Percentiles rank a stretch among this genome's conserved stretches.
Conservation (phyloP, 148 eudicot genomes). For the Amaranthus hypochondriacus region DNA sequence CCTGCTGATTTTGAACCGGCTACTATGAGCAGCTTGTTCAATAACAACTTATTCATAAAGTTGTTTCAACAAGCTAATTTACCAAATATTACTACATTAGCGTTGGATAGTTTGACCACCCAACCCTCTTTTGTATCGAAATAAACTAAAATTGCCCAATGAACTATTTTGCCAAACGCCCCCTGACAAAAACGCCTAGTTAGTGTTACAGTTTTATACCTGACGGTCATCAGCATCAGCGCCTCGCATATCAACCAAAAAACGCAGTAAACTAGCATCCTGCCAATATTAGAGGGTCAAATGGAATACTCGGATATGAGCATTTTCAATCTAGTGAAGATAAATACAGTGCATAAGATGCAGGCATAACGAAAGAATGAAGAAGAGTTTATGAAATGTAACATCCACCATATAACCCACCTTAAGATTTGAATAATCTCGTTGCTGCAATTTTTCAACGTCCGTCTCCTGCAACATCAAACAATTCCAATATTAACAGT, state of each 20-base stretch:
- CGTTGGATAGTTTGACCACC: neutral
- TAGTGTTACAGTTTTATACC: conserved; percentile 37
- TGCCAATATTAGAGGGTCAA: conserved; percentile 38
- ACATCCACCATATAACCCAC: conserved; percentile 29
- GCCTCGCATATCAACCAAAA: conserved; percentile 96
- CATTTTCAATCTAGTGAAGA: neutral
- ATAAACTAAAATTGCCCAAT: too few relatives aligned
- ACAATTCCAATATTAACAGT: conserved; percentile 19
- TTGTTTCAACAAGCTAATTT: too few relatives aligned
- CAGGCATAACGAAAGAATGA: neutral
- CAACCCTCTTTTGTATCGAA: too few relatives aligned
- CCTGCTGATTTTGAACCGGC: too few relatives aligned
- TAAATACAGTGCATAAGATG: neutral
- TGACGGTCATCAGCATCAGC: conserved; percentile 97
- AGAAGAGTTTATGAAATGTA: conserved; percentile 8
- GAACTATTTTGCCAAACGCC: too few relatives aligned
- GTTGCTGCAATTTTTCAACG: conserved; percentile 91
- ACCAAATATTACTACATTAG: too few relatives aligned
- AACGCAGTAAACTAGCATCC: conserved; percentile 97
- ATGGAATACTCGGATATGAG: conserved; percentile 1
- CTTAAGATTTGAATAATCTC: conserved; percentile 89
- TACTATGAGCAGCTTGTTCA: too few relatives aligned
- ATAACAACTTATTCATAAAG: too few relatives aligned
- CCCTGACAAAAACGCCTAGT: neutral
- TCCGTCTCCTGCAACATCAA: conserved; percentile 76